Evolutionary conservation across 768 basidiomycete genomes (phyloP).

Genomic region (Podaxis rugospora): DNA sequence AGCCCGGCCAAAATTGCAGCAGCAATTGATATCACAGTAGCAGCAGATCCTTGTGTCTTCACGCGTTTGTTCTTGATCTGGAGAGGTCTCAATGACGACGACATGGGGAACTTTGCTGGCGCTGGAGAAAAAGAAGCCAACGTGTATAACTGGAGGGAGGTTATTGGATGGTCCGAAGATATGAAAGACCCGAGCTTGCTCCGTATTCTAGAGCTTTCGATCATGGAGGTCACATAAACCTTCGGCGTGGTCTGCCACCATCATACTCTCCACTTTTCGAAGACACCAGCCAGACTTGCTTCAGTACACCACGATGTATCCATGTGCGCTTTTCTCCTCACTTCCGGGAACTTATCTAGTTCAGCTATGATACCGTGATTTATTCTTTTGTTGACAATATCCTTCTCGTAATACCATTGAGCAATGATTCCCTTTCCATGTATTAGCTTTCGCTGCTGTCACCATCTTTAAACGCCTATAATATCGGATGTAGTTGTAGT

Average conservation of each 20-base stretch:
- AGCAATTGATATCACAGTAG: slow-evolving; percentile 86
- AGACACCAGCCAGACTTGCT: not conserved
- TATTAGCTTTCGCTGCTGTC: slow-evolving; percentile 1
- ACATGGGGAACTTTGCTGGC: slow-evolving; percentile 66
- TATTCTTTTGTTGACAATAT: not conserved
- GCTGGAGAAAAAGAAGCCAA: slow-evolving; percentile 88
- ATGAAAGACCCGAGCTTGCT: slow-evolving; percentile 72
- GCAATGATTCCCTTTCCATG: not conserved
- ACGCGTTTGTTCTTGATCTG: slow-evolving; percentile 85
- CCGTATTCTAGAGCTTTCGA: slow-evolving; percentile 74
- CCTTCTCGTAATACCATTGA: not conserved
- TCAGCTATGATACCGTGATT: not conserved
- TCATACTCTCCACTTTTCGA: not conserved
- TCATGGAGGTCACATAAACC: slow-evolving; percentile 63
- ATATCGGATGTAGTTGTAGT: not conserved
- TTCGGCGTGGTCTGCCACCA: not conserved
- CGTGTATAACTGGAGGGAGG: slow-evolving; percentile 73
- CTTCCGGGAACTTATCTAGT: not conserved
- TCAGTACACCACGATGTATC: not conserved
- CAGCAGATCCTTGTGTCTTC: slow-evolving; percentile 74
- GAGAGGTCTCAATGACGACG: slow-evolving; percentile 78
- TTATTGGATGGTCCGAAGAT: slow-evolving; percentile 77
- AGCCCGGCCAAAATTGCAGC: slow-evolving; percentile 74
- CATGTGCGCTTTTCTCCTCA: not conserved
- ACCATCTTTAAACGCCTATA: not conserved